Base-by-base conservation (phyloP, 306 rosid genomes). In the Casuarina cunninghamiana region DNA sequence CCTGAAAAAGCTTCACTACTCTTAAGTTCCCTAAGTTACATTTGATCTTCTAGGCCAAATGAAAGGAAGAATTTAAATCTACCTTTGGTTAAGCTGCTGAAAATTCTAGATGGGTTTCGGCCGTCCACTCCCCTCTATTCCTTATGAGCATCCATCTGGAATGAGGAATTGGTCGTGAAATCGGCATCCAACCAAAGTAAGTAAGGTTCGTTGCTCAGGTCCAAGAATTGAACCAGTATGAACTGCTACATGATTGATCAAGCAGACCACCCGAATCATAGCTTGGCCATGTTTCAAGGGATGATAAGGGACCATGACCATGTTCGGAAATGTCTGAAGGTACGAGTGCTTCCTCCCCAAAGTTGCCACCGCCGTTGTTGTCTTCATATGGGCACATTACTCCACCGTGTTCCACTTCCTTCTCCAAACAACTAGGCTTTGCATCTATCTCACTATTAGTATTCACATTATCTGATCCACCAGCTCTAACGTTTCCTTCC, bases 181-280 rank as follows among this genome's bases (percentile, higher is more conserved):
- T 49, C 76, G 74, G 69, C 79, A 74, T 84, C 73, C 76, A 77
- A 42, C 55, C 16, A 61, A 37, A 46, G 61, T 10, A 5, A 69
- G 21, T 74, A 66, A 74, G 84, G 49, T 12, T 9, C 69, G 13
- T 61, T 45, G 76, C 72, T 86, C 86, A 86, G 35, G 84, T 77
- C 93, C 93, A 91, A 87, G 88, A 88, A 80, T 88, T 88, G 15
- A 84, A 38, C 97, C 93, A 90, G 26, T 88, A 89, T 70, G 88
- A 85, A 71, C 84, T 78, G 82, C 83, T 82, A 39, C 87, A 88
- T 32, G 83, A 60, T 12, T 87, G 90, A 85, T 87, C 89, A 51
- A 84, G 79, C 50, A 84, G 60, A 69, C 83, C 84, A 71, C 84
- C 83, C 10, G 87, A 80, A 63, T 89, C 93, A 41, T 80, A 84